These are phyloP conservation scores for Pseudohyphozyma bogoriensis DNA, from an alignment of 768 basidiomycete species.

Conservation along the genomic window DNA sequence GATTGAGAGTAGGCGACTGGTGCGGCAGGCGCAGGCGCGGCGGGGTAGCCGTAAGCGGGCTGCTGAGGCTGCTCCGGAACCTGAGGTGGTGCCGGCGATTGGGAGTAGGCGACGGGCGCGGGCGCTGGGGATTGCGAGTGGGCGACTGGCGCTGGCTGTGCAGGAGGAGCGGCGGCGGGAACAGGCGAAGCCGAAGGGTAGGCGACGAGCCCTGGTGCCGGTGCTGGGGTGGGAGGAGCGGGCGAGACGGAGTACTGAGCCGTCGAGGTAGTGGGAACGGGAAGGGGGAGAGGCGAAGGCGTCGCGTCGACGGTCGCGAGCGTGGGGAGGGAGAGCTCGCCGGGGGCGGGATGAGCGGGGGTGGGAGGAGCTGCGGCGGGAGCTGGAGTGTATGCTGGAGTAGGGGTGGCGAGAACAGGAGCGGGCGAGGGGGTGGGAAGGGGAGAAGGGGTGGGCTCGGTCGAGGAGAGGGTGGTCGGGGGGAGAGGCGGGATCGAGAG, in stretches of 20 bases:
- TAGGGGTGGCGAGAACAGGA: background rate
- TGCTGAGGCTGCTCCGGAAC: background rate
- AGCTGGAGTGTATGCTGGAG: constrained; percentile 1
- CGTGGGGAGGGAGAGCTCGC: background rate
- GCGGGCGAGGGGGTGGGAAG: background rate
- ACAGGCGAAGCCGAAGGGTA: background rate
- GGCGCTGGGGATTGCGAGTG: background rate
- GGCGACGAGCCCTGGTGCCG: background rate
- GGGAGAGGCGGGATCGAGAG: too few relatives aligned
- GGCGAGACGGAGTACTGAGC: background rate
- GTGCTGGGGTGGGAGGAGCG: background rate
- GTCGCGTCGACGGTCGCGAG: constrained; percentile 10
- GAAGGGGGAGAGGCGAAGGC: constrained; percentile 1
- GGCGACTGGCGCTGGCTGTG: background rate
- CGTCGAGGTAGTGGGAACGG: constrained; percentile 2
- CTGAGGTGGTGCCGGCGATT: background rate
- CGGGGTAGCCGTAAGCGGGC: background rate
- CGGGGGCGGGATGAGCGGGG: background rate
- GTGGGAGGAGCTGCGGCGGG: background rate
- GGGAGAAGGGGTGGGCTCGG: background rate
- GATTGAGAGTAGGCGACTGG: background rate
- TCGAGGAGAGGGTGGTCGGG: background rate
- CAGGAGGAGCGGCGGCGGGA: constrained; percentile 20
- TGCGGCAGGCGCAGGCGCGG: background rate
- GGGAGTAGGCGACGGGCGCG: background rate